Evolutionary conservation across 176 grass and related monocot species (phyloP), one percentile per base, ranked within the genome.

Genomic region (Phragmites australis): DNA sequence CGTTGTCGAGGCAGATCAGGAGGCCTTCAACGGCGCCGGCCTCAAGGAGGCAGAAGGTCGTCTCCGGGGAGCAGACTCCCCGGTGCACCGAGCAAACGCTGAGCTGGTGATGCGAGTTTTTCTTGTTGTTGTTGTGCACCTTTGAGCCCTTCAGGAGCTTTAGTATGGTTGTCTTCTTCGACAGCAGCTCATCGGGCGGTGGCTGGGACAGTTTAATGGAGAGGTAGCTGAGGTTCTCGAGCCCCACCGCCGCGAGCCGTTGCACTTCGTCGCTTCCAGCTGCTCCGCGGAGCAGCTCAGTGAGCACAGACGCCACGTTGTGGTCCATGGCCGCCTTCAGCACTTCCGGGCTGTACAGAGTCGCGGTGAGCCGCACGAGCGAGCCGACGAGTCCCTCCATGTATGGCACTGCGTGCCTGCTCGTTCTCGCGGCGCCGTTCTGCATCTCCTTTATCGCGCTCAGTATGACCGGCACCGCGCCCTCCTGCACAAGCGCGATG

Each of bases 181-280:
- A 67, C 42, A 58, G 73, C 70, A 61, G 71, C 19, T 81, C 47
- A 11, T 85, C 90, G 0, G 83, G 92, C 0, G 62, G 82, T 27
- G 84, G 74, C 50, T 80, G 91, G 14, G 95, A 97, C 12, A 97
- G 81, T 41, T 85, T 84, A 57, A 97, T 76, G 51, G 95, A 93
- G 17, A 87, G 74, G 46, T 83, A 94, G 21, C 90, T 89, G 74
- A 97, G 95, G 88, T 97, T 97, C 79, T 79, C 79, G 3, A 97
- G 81, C 55, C 92, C 92, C n/a, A 82, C 75, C 8, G 88, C 86
- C 42, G 88, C 94, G 29, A 94, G 83, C 64, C 83, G 73, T 65
- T 94, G 92, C 52, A 92, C 92, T 66, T 93, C 91, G 40, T 85
- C 48, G 57, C 90, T 85, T 12, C 87, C 84, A 1, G 81, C 53